Conservation (phyloP, 306 rosid species). For the Rosa persica region DNA sequence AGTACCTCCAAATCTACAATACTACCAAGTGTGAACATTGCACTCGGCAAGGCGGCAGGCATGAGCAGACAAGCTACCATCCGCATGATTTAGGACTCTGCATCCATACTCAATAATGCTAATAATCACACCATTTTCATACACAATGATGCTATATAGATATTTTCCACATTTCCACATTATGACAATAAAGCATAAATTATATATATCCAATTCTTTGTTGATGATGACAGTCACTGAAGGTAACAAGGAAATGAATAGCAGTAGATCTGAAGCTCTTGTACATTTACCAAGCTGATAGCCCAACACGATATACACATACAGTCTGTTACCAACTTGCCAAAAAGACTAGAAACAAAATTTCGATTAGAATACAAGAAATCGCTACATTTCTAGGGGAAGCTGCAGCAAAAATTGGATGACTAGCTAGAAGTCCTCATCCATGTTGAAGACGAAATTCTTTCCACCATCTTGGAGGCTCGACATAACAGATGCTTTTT, state of each 20-base stretch:
- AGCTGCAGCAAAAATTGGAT: slow-evolving; percentile 12
- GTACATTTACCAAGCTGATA: neutral
- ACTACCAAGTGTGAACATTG: neutral
- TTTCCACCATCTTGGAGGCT: slow-evolving; percentile 73
- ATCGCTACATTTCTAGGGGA: slow-evolving; percentile 23
- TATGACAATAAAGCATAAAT: neutral
- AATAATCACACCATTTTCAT: neutral
- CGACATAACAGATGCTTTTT: slow-evolving; percentile 92
- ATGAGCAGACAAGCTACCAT: neutral
- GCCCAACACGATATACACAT: slow-evolving; percentile 1
- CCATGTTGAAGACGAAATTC: slow-evolving; percentile 73
- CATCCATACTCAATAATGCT: neutral
- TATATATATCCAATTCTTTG: slow-evolving; percentile 1
- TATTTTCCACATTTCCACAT: neutral
- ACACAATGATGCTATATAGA: slow-evolving; percentile 12
- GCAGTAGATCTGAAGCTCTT: neutral
- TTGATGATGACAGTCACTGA: slow-evolving; percentile 6
- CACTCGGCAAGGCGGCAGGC: neutral
- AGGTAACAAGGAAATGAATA: neutral
- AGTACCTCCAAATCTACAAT: no score
- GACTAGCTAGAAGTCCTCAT: slow-evolving; percentile 73
- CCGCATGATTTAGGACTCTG: neutral
- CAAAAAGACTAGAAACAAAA: slow-evolving; percentile 24
- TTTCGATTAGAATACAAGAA: slow-evolving; percentile 22
- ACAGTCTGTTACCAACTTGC: neutral